Evolutionary conservation across 768 basidiomycete genomes (phyloP).

Genomic region (Krasilnikovozyma curviuscula): DNA sequence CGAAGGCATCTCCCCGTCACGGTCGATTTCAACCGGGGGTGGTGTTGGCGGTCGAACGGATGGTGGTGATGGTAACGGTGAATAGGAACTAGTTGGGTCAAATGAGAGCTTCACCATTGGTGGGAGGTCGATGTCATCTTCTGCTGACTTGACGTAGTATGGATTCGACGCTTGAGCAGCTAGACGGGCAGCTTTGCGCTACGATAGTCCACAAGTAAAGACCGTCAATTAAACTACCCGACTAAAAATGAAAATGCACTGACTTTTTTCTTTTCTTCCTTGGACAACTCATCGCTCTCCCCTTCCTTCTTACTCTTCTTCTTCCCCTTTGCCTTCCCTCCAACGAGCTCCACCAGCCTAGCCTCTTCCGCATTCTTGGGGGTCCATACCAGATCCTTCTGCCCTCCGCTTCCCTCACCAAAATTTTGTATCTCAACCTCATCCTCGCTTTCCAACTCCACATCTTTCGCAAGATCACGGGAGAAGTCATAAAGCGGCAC

Average conservation of each 20-base stretch:
- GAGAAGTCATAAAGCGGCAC: conserved; percentile 41
- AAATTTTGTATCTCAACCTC: conserved; percentile 23
- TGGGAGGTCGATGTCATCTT: conserved; percentile 67
- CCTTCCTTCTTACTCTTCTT: conserved; percentile 32
- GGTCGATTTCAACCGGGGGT: conserved; percentile 31
- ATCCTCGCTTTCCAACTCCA: conserved; percentile 14
- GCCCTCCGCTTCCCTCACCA: conserved; percentile 21
- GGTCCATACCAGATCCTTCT: conserved; percentile 21
- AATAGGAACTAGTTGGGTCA: neutral
- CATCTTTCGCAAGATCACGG: conserved; percentile 6
- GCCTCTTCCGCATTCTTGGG: neutral
- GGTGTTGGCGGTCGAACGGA: conserved; percentile 3
- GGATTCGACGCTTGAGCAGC: conserved; percentile 70
- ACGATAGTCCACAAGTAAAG: neutral
- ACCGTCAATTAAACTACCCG: conserved; percentile 31
- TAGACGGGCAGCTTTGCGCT: conserved; percentile 58
- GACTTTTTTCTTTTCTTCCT: conserved; percentile 33
- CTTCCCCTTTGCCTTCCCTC: conserved; percentile 21
- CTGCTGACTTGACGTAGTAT: conserved; percentile 46
- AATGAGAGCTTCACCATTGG: conserved; percentile 53
- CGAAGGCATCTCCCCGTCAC: conserved; percentile 69
- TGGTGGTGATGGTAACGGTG: neutral
- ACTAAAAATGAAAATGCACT: conserved; percentile 20
- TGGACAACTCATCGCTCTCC: conserved; percentile 32
- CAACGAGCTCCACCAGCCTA: conserved; percentile 11